Percentiles rank a stretch among this genome's conserved stretches.
Evolutionary conservation across 768 basidiomycete species (phyloP).

Genomic region (Xanthoconium stramineum): DNA sequence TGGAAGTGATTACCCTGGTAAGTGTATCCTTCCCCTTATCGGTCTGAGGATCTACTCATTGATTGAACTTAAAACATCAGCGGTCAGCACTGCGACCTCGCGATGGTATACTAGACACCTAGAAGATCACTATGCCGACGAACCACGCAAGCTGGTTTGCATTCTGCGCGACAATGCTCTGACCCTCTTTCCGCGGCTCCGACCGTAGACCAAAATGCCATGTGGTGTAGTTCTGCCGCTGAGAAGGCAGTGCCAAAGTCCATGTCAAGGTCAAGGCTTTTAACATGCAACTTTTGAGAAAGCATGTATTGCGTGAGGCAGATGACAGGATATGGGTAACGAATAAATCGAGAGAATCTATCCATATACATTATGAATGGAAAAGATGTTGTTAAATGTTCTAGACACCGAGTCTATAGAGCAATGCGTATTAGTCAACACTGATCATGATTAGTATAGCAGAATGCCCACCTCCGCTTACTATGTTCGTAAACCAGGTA

Average conservation of each 20-base stretch:
- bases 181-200: slow-evolving; percentile 46
- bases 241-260: not conserved
- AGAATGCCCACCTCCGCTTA: slow-evolving; percentile 62
- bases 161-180: slow-evolving; percentile 52
- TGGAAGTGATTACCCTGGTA: slow-evolving; percentile 78
- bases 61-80: slow-evolving; percentile 32
- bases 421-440: slow-evolving; percentile 2
- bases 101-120: slow-evolving; percentile 61
- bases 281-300: slow-evolving; percentile 9
- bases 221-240: not conserved
- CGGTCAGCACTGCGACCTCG: slow-evolving; percentile 53
- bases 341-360: slow-evolving; percentile 25
- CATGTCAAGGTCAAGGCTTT: not conserved
- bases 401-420: slow-evolving; percentile 59
- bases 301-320: slow-evolving; percentile 25
- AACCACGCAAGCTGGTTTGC: slow-evolving; percentile 38
- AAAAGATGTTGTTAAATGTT: slow-evolving; percentile 11
- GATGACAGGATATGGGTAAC: slow-evolving; percentile 21
- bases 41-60: not conserved
- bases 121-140: slow-evolving; percentile 43
- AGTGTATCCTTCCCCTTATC: slow-evolving; percentile 10
- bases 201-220: not conserved
- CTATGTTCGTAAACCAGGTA: slow-evolving; percentile 92
- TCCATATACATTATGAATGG: slow-evolving; percentile 21
- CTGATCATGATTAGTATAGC: not conserved